phyloP scores from a whole-genome alignment of 768 basidiomycete genomes.

The Dioszegia crocea region DNA sequence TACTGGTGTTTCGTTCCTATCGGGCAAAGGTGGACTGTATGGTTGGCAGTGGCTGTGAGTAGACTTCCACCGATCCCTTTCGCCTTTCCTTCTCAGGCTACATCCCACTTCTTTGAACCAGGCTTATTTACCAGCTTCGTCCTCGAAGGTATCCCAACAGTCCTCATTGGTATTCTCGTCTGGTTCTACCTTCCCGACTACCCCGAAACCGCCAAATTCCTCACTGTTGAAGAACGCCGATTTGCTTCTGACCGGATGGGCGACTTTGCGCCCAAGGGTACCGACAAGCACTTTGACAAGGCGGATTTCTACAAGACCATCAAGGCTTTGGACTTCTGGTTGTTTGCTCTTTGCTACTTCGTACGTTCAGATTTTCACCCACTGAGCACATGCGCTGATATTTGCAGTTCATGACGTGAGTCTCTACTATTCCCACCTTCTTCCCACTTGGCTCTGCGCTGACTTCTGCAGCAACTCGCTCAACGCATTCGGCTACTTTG shows the following conservation, averaged over 20 bases:
- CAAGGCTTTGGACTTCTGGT: slow-evolving; percentile 18
- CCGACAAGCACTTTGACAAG: slow-evolving; percentile 22
- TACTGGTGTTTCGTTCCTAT: slow-evolving; percentile 13
- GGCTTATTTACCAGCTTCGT: slow-evolving; percentile 15
- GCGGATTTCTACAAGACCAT: slow-evolving; percentile 17
- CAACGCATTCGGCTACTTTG: slow-evolving; percentile 25
- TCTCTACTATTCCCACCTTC: neutral
- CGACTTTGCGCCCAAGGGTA: slow-evolving; percentile 12
- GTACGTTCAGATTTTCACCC: too few relatives aligned
- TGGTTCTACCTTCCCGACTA: slow-evolving; percentile 55
- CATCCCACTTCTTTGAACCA: neutral
- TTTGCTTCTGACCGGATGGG: slow-evolving; percentile 32
- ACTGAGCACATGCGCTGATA: neutral
- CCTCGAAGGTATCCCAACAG: slow-evolving; percentile 51
- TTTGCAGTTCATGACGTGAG: slow-evolving; percentile 9
- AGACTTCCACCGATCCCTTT: too few relatives aligned
- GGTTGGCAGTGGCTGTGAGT: slow-evolving; percentile 32
- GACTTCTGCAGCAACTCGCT: slow-evolving; percentile 4
- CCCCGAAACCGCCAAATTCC: slow-evolving; percentile 55
- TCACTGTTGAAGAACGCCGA: slow-evolving; percentile 53
- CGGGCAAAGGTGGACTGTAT: slow-evolving; percentile 12
- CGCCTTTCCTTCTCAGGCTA: neutral
- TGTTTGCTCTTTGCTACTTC: slow-evolving; percentile 10
- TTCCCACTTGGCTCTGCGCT: neutral
- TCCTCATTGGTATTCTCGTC: slow-evolving; percentile 40